These are phyloP conservation scores for Solanum hybrid DNA, from an alignment of 305 asterid species.

Conservation along the genomic window DNA sequence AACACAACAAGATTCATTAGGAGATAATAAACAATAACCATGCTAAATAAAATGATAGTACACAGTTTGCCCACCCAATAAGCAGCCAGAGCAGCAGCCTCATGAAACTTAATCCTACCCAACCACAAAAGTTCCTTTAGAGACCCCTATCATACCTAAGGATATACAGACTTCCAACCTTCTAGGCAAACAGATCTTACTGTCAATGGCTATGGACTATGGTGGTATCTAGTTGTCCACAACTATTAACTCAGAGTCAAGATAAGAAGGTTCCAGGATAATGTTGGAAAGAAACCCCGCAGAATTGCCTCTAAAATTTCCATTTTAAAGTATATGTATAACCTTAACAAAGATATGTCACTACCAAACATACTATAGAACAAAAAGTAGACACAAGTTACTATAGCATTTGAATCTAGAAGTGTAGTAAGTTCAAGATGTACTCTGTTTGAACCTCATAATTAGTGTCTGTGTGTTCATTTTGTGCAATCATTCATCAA, in stretches of 20 bases:
- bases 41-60: neutral
- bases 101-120: neutral
- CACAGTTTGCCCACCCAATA: conserved; percentile 3
- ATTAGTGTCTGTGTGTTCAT: neutral
- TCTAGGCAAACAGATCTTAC: neutral
- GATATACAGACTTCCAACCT: neutral
- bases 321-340: neutral
- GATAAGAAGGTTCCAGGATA: neutral
- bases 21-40: neutral
- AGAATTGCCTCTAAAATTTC: neutral
- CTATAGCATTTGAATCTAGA: neutral
- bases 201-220: neutral
- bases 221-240: neutral
- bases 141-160: neutral
- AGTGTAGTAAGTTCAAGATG: neutral
- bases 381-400: neutral
- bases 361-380: neutral
- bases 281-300: neutral
- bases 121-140: neutral
- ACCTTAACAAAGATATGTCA: neutral
- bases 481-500: neutral
- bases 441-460: neutral
- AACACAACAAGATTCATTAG: neutral
- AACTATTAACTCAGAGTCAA: neutral
- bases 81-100: neutral